These are phyloP conservation scores for Shiraia sp. DNA, from an alignment of 2,329 filamentous ascomycete species.

Conservation along the genomic window DNA sequence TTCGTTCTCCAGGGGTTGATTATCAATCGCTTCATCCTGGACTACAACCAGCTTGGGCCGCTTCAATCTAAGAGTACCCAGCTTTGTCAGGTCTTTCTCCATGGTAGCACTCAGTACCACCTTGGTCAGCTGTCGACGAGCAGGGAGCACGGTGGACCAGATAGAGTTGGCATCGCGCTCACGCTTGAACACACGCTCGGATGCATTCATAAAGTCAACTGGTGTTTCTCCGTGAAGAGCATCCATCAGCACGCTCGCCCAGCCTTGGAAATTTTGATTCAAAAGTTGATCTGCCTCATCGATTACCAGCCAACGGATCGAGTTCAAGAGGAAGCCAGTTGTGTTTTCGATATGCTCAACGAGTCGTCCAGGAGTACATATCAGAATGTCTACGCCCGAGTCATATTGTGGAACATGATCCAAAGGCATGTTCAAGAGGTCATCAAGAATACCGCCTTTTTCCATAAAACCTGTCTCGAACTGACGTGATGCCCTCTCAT, in stretches of 20 bases:
- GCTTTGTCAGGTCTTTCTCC: conserved; percentile 80
- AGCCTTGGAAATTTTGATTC: conserved; percentile 90
- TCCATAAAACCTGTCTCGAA: conserved; percentile 39
- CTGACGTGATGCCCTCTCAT: conserved; percentile 46
- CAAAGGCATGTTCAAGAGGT: conserved; percentile 51
- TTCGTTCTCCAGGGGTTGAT: conserved; percentile 24
- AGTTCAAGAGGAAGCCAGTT: conserved; percentile 75
- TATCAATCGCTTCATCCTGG: conserved; percentile 55
- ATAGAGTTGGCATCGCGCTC: conserved; percentile 39
- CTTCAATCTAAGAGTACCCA: conserved; percentile 72
- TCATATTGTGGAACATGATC: conserved; percentile 67
- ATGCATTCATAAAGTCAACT: conserved; percentile 52
- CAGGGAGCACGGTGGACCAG: conserved; percentile 36
- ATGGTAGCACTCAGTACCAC: conserved; percentile 90
- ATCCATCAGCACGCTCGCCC: conserved; percentile 72
- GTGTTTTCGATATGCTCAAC: conserved; percentile 90
- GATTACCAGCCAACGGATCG: conserved; percentile 85
- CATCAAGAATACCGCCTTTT: conserved; percentile 42
- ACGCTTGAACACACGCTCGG: conserved; percentile 57
- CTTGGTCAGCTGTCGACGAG: conserved; percentile 65
- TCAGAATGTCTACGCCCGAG: conserved; percentile 82
- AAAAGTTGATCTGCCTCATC: conserved; percentile 93
- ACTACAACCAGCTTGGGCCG: conserved; percentile 78
- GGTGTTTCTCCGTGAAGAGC: conserved; percentile 58
- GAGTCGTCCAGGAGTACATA: conserved; percentile 88